Evolutionary conservation across 768 basidiomycete genomes (phyloP), one percentile per base, ranked within the genome.

Genomic region (Termitomyces sp.): DNA sequence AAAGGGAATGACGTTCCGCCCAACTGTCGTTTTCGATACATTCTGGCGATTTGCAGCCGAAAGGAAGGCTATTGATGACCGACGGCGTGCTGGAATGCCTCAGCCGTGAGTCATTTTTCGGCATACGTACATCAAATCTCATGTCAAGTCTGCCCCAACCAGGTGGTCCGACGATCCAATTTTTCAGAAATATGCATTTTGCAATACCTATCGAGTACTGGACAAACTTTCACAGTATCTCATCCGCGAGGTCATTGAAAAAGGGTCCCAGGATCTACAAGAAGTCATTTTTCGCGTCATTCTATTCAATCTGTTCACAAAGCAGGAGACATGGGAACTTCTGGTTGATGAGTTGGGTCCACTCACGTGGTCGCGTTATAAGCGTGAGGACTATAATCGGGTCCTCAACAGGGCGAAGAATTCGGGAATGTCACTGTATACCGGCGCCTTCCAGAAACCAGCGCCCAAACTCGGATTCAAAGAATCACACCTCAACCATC

Each of bases 141-240:
- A 53, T 24, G 49, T 58, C 46, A 56, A 58, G n/a, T 12, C 46
- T 24, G 51, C 41, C 43, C 27, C 31, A 43, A 58, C 26, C 56
- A 86, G 85, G 29, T 92, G 90, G 90, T 89, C 89, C 0, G 67
- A 77, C 1, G 87, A 92, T 65, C 64, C 69, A 3, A 81, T 86
- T 50, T 73, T 92, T 20, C 74, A 67, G 2, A 64, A 72, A 13
- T 78, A 83, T 62, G 77, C 75, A 31, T 91, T 90, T 66, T 90
- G 88, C 71, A 90, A 90, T 64, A 81, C 86, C 0, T 92, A 79
- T 65, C 87, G 90, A 36, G 82, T 90, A 8, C 76, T 85, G 44
- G 90, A 92, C 72, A 83, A 82, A 36, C 78, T 78, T 18, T 82
- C 80, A 31, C 90, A 92, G 63, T 92, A 78, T 60, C 74, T 92